These are phyloP conservation scores for Fusarium pseudocircinatum DNA, from an alignment of 2,329 filamentous ascomycete species.

Conservation along the genomic window DNA sequence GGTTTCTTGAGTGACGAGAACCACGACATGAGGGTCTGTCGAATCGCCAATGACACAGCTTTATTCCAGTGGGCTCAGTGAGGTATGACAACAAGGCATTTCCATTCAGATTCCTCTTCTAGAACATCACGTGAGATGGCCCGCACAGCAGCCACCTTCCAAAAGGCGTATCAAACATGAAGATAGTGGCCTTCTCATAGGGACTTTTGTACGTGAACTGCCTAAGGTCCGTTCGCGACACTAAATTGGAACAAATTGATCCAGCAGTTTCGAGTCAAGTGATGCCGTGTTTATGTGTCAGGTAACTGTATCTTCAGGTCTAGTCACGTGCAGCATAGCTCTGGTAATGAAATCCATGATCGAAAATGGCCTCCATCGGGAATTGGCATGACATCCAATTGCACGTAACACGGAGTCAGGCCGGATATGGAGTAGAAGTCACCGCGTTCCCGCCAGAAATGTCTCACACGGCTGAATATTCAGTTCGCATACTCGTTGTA, in stretches of 20 bases:
- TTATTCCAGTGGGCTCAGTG: constrained; percentile 19
- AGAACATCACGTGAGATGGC: constrained; percentile 29
- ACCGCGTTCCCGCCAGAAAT: background rate
- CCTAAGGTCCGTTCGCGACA: background rate
- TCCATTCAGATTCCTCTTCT: constrained; percentile 21
- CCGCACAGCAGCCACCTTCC: constrained; percentile 14
- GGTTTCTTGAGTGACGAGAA: constrained; percentile 42
- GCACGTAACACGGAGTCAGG: background rate
- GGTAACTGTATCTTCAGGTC: background rate
- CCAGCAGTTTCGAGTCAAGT: background rate
- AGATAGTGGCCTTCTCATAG: constrained; percentile 7
- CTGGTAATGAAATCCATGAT: background rate
- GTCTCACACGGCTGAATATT: constrained; percentile 17
- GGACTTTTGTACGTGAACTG: constrained; percentile 12
- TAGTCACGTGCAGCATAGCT: constrained; percentile 6
- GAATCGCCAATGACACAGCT: constrained; percentile 24
- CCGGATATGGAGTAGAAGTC: background rate
- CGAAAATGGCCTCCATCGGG: background rate
- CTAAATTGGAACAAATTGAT: constrained; percentile 2
- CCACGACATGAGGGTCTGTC: constrained; percentile 42
- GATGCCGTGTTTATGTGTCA: background rate
- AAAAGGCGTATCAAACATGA: constrained; percentile 18
- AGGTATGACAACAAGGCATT: constrained; percentile 9
- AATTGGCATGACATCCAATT: background rate
- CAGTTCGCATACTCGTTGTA: constrained; percentile 22